Evolutionary conservation across 441 rosid genomes (phyloP).

Genomic region (Eutrema salsugineum): DNA sequence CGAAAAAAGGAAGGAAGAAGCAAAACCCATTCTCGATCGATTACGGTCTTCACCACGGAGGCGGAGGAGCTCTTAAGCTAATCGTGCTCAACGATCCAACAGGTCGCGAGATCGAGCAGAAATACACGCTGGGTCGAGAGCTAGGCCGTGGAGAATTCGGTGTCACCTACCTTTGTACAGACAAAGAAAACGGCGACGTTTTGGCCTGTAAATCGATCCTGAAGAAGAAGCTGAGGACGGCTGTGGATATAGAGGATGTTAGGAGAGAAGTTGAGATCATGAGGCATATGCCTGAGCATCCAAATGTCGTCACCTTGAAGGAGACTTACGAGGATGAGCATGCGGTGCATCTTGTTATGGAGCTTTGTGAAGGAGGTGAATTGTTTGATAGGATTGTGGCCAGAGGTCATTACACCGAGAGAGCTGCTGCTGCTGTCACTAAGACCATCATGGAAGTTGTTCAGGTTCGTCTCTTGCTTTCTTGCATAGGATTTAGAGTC

Average conservation of each 20-base stretch:
- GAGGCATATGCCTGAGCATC: constrained; percentile 63
- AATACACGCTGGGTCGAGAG: constrained; percentile 57
- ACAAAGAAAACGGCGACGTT: constrained; percentile 39
- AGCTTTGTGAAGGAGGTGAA: constrained; percentile 75
- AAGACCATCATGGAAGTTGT: constrained; percentile 73
- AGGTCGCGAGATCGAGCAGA: constrained; percentile 49
- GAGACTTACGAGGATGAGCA: constrained; percentile 69
- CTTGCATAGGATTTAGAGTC: background rate
- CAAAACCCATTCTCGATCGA: constrained; percentile 71
- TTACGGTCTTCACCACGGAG: constrained; percentile 36
- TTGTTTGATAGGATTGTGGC: constrained; percentile 74
- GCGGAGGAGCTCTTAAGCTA: constrained; percentile 41
- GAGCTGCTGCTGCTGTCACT: constrained; percentile 71
- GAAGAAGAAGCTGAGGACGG: constrained; percentile 66
- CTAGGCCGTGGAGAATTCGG: constrained; percentile 80
- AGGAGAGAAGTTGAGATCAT: constrained; percentile 74
- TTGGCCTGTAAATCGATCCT: constrained; percentile 69
- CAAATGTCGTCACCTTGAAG: constrained; percentile 60
- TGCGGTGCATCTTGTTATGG: constrained; percentile 81
- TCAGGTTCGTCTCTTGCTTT: constrained; percentile 41
- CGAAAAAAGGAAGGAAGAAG: constrained; percentile 52
- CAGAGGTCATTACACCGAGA: constrained; percentile 69
- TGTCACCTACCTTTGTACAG: constrained; percentile 60
- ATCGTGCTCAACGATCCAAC: constrained; percentile 55
- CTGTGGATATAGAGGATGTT: constrained; percentile 73